A percentile compares a stretch with the other conserved stretches of the same genome.
Evolutionary conservation across 768 basidiomycete species (phyloP).

Genomic region (Mycena pura): DNA sequence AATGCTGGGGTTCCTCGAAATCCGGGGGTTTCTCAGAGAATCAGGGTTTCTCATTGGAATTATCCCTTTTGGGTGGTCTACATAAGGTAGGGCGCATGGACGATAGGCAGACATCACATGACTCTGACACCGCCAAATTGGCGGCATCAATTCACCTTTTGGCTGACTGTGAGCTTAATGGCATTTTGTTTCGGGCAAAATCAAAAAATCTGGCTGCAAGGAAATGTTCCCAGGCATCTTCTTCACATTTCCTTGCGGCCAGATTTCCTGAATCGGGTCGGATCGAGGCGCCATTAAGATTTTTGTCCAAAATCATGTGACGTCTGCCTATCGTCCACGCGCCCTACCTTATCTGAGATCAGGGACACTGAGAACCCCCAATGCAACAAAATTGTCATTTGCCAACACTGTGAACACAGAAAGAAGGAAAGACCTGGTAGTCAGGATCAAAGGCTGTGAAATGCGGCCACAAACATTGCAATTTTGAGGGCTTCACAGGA

Average conservation of each 20-base stretch:
- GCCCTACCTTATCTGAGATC: neutral
- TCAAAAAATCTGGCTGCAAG: neutral
- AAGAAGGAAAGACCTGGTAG: no score
- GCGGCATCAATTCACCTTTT: neutral
- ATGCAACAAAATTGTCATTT: no score
- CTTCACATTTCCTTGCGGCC: neutral
- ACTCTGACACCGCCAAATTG: neutral
- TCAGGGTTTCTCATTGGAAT: no score
- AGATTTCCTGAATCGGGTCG: neutral
- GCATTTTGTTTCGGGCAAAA: neutral
- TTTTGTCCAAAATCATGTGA: neutral
- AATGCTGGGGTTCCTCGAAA: no score
- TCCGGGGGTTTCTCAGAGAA: no score
- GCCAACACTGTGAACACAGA: no score
- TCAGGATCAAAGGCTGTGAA: no score
- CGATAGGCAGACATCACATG: no score
- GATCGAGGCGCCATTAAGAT: neutral
- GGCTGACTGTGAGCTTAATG: neutral
- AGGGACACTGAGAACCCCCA: no score
- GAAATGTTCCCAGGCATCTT: neutral
- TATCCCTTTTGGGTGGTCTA: no score
- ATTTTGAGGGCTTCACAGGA: no score
- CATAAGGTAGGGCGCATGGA: neutral
- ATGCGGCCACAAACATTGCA: no score
- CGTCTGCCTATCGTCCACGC: neutral